Conservation (phyloP, 257 asterid species). For the Solanum phureja region DNA sequence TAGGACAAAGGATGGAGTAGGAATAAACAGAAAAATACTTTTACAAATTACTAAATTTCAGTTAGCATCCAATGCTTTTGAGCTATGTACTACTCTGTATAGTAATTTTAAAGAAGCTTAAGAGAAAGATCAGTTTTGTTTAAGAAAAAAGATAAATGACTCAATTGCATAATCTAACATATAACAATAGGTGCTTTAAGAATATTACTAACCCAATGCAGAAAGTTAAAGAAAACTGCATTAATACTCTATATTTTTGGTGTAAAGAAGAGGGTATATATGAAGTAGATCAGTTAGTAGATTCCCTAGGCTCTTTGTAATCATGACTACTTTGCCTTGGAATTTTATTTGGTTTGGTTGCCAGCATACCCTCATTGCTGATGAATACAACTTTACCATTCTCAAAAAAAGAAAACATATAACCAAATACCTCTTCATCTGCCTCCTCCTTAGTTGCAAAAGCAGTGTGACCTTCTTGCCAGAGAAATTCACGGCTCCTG, state of each 20-base stretch:
- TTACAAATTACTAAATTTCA: background rate
- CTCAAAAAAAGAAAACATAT: too few species aligned
- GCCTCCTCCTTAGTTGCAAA: slow-evolving; percentile 96
- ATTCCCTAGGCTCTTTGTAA: too few species aligned
- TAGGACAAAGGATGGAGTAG: background rate
- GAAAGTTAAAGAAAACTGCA: too few species aligned
- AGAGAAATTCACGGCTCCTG: slow-evolving; percentile 98
- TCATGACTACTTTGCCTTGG: too few species aligned
- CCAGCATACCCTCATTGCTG: too few species aligned
- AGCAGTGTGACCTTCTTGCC: slow-evolving; percentile 99
- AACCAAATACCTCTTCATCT: slow-evolving; percentile 62
- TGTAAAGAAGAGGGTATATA: too few species aligned
- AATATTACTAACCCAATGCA: too few species aligned
- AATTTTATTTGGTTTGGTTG: too few species aligned
- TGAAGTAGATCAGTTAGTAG: too few species aligned
- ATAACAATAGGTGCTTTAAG: too few species aligned
- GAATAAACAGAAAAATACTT: background rate
- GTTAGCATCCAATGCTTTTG: background rate
- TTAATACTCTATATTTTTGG: too few species aligned
- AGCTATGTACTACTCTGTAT: background rate
- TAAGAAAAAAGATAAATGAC: background rate
- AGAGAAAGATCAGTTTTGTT: background rate
- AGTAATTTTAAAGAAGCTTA: background rate
- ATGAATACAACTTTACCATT: too few species aligned
- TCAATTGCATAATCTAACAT: background rate